phyloP scores from a whole-genome alignment of 106 monocot species.

The Xerophyta viscosa region DNA sequence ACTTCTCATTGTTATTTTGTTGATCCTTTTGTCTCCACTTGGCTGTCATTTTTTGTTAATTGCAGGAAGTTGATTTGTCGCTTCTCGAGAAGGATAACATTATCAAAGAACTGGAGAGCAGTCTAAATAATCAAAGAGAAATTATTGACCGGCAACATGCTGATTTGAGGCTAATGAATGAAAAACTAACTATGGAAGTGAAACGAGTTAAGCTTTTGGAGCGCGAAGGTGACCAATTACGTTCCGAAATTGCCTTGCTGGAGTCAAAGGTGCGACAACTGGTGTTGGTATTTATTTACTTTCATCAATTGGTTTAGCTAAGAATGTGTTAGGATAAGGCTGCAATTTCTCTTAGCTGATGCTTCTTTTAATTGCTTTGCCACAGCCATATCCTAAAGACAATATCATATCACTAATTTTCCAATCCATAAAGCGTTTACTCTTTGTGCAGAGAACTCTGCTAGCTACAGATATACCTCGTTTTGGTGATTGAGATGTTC shows the following conservation, averaged over 20 bases:
- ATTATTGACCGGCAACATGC: slow-evolving; percentile 51
- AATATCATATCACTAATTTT: too few relatives aligned
- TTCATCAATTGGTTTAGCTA: too few relatives aligned
- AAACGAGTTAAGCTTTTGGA: slow-evolving; percentile 78
- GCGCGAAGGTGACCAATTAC: slow-evolving; percentile 77
- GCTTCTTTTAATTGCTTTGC: too few relatives aligned
- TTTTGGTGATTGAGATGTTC: too few relatives aligned
- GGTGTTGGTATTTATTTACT: too few relatives aligned
- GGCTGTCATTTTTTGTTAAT: too few relatives aligned
- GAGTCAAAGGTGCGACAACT: slow-evolving; percentile 66
- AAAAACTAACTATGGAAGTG: slow-evolving; percentile 53
- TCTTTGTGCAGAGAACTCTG: too few relatives aligned
- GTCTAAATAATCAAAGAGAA: slow-evolving; percentile 59
- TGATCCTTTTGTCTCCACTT: too few relatives aligned
- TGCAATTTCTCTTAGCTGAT: background rate
- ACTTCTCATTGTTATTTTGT: too few relatives aligned
- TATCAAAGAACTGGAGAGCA: slow-evolving; percentile 63
- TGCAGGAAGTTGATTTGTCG: slow-evolving; percentile 63
- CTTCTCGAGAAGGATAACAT: slow-evolving; percentile 41
- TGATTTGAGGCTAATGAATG: slow-evolving; percentile 64
- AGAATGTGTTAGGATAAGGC: background rate
- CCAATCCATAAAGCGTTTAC: too few relatives aligned
- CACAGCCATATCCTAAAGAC: too few relatives aligned
- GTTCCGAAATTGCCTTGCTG: slow-evolving; percentile 76
- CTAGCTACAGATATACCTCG: too few relatives aligned